phyloP scores from a whole-genome alignment of 441 rosid genomes.

The Erysimum cheiri region DNA sequence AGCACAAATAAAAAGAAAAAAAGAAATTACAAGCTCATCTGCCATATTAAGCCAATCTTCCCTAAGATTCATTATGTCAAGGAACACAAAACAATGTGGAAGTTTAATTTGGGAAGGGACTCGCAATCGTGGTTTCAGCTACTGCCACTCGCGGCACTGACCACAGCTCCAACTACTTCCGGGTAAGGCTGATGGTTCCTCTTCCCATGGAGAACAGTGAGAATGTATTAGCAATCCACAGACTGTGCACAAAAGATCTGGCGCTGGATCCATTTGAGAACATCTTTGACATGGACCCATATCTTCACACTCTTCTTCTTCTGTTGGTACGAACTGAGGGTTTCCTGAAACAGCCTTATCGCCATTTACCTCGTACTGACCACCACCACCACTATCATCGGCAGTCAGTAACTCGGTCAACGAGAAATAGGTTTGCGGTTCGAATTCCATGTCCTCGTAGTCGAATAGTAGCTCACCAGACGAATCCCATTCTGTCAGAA shows the following conservation, averaged over 20 bases:
- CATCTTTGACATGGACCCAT: conserved; percentile 60
- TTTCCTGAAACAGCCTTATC: conserved; percentile 38
- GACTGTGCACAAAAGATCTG: conserved; percentile 53
- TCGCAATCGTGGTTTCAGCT: conserved; percentile 12
- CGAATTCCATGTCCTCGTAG: conserved; percentile 87
- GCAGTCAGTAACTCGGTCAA: conserved; percentile 81
- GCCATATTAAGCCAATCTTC: neutral
- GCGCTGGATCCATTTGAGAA: conserved; percentile 54
- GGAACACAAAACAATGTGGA: neutral
- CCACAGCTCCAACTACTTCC: conserved; percentile 80
- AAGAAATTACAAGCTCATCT: neutral
- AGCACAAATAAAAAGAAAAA: neutral
- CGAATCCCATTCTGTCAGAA: conserved; percentile 58
- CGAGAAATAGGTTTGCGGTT: conserved; percentile 96
- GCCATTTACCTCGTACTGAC: conserved; percentile 14
- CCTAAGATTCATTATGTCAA: too few species aligned
- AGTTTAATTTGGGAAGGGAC: neutral
- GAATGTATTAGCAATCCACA: conserved; percentile 60
- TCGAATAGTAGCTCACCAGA: conserved; percentile 57
- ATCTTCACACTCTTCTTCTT: conserved; percentile 25
- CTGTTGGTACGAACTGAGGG: conserved; percentile 44
- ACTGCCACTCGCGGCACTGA: conserved; percentile 76
- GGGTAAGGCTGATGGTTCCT: conserved; percentile 41
- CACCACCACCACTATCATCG: conserved; percentile 56
- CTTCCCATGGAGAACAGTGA: conserved; percentile 82